Evolutionary conservation across 176 grass and related monocot genomes (phyloP).

Genomic region (Paspalum vaginatum): DNA sequence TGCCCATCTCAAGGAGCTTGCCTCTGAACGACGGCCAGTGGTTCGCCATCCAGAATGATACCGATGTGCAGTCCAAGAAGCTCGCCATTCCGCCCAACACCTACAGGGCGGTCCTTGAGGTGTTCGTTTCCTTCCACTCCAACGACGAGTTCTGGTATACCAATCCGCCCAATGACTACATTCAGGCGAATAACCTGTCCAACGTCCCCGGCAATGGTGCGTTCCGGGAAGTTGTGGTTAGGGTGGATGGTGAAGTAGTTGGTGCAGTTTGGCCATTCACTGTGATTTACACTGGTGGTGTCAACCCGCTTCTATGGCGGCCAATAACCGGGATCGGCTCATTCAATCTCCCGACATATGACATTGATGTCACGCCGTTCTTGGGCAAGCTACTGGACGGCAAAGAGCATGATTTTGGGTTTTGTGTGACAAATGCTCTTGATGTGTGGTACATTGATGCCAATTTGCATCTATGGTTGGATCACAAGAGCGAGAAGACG

Average conservation of each 20-base stretch:
- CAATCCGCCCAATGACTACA: conserved; percentile 56
- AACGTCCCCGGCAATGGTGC: conserved; percentile 46
- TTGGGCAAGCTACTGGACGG: conserved; percentile 56
- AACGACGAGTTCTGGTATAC: conserved; percentile 64
- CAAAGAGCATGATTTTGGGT: conserved; percentile 55
- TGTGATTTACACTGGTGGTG: conserved; percentile 58
- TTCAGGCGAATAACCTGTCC: conserved; percentile 46
- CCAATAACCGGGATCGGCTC: conserved; percentile 61
- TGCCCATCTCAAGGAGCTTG: conserved; percentile 62
- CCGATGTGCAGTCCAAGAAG: conserved; percentile 47
- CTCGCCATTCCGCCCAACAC: conserved; percentile 59
- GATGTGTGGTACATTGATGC: conserved; percentile 59
- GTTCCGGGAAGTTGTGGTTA: conserved; percentile 54
- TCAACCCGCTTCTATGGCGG: conserved; percentile 68
- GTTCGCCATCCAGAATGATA: conserved; percentile 52
- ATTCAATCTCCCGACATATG: conserved; percentile 61
- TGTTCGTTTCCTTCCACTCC: conserved; percentile 68
- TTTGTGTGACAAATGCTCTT: conserved; percentile 53
- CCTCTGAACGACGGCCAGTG: conserved; percentile 61
- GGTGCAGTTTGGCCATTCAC: conserved; percentile 66
- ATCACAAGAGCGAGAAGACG: conserved; percentile 47
- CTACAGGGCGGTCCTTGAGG: conserved; percentile 68
- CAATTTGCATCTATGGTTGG: conserved; percentile 72
- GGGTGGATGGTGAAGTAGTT: conserved; percentile 50
- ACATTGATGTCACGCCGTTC: conserved; percentile 69